Evolutionary conservation across 805 yeast species (phyloP), one percentile per base, ranked within the genome.

Genomic region (Hanseniaspora lindneri): DNA sequence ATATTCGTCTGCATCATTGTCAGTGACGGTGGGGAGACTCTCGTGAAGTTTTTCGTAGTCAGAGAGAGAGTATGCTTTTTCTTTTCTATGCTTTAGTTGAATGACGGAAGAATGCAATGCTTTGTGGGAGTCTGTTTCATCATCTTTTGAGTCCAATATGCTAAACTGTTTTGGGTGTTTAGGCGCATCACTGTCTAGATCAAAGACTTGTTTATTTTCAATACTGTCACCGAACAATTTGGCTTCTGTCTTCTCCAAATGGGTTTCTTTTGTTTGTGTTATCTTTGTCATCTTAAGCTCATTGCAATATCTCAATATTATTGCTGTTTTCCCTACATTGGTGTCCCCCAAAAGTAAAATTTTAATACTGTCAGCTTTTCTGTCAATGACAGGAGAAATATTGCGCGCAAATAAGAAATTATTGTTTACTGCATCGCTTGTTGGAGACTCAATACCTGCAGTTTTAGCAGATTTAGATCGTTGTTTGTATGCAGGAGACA

Each of bases 241-340:
- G n/a, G 29, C 16, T 17, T 44, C 42, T 19, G 49, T 44, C 21
- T 37, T 28, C 24, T 36, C 13, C 14, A 44, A 25, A 30, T 44
- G 37, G 14, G 30, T 23, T n/a, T 44, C 37, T 30, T 44, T 44
- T 3, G 36, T 17, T 4, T 16, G 17, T 16, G 17, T 6, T 8
- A 28, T 46, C 24, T 20, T 39, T 11, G 29, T 49, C 4, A 41
- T 25, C 8, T 39, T 60, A 8, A 64, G 50, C 41, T 63, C 66
- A 44, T 67, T 65, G 52, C 71, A 69, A 50, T 69, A 72, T 19
- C 67, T 63, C 6, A 71, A 52, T 3, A 72, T 64, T 53, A 71
- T 60, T 1, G 75, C 73, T 8, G 74, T 67, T 52, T 72, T 72
- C 1, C 76, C 76, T 2, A 72, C 74, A 11, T 72, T 70, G 1